These are phyloP conservation scores for Phellopilus nigrolimitatus DNA, from an alignment of 1,284 basidiomycete genomes.

Conservation along the genomic window DNA sequence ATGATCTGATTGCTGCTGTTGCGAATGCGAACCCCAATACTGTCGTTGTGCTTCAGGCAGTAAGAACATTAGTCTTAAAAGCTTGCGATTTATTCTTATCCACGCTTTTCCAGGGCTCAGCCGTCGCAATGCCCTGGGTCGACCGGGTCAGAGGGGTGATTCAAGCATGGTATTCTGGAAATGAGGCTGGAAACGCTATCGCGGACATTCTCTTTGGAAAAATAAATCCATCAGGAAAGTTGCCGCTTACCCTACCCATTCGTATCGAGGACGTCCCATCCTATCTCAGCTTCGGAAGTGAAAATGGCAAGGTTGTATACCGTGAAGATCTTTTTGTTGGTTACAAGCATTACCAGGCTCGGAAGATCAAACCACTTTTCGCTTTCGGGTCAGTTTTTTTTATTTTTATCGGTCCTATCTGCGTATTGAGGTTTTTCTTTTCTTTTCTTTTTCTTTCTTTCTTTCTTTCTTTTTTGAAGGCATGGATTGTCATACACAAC, in stretches of 20 bases:
- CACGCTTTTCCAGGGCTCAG: conserved; percentile 44
- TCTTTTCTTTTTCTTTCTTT: conserved; percentile 14
- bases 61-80: conserved; percentile 30
- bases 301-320: conserved; percentile 62
- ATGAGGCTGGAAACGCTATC: conserved; percentile 71
- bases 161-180: conserved; percentile 71
- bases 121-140: conserved; percentile 65
- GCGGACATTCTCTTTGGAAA: conserved; percentile 70
- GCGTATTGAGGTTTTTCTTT: too few relatives aligned
- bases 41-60: conserved; percentile 63
- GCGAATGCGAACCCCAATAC: conserved; percentile 59
- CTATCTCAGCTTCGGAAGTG: conserved; percentile 52
- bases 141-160: conserved; percentile 46
- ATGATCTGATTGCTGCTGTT: conserved; percentile 57
- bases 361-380: conserved; percentile 54
- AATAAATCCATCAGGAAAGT: conserved; percentile 65
- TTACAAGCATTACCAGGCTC: conserved; percentile 66
- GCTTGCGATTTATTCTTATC: neutral
- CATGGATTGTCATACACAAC: conserved; percentile 72
- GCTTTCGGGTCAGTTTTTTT: conserved; percentile 55
- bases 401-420: too few relatives aligned
- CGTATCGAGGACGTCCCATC: conserved; percentile 64
- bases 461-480: conserved; percentile 28
- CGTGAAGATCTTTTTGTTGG: conserved; percentile 66
- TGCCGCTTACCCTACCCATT: conserved; percentile 65